Base-by-base conservation (phyloP, 108 stramenopile genomes). In the Poteriospumella lacustris region DNA sequence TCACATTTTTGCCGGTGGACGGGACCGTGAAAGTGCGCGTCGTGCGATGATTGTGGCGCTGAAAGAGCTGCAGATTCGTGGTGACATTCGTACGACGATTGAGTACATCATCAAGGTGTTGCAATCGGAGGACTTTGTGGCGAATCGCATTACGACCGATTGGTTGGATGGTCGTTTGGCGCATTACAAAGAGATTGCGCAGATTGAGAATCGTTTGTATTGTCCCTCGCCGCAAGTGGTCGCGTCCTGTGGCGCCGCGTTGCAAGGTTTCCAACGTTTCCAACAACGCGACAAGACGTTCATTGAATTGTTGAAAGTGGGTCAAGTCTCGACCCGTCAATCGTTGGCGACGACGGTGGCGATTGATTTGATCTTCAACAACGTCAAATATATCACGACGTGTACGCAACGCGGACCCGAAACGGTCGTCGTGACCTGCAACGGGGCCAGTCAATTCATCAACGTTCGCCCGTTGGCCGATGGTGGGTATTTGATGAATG, bases 71-170 rank as follows among this genome's bases (percentile, higher is more conserved):
- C 91, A 90, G 33, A 99, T 99, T 81, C 91, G 98, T 24, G 98
- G 98, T 29, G 95, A 97, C 80, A 99, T 99, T 73, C 95, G 93
- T 64, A 99, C 97, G 5, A 97, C 98, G 0, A 89, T 98, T 0
- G 97, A 97, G 79, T 99, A 97, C 85, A 95, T 99, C 69, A 93
- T 91, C 68, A 91, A 93, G 75, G 76, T 99, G 76, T 93, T 99
- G 73, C 91, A 95, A 77, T 78, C 95, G 44, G 89, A 90, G 26
- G 98, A 97, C 77, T 99, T 95, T 81, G 86, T 95, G 43, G 82
- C 81, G 40, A 99, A 99, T 83, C 76, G 81, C 40, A 97, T 99
- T 69, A 92, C 95, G 82, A 99, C 98, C n/a, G 93, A 90, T 26
- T 99, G 98, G 98, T 87, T 99, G 68, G 98, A 99, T 84, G 86